Conservation (phyloP, 2,329 filamentous ascomycete genomes). For the Colletotrichum tabaci region DNA sequence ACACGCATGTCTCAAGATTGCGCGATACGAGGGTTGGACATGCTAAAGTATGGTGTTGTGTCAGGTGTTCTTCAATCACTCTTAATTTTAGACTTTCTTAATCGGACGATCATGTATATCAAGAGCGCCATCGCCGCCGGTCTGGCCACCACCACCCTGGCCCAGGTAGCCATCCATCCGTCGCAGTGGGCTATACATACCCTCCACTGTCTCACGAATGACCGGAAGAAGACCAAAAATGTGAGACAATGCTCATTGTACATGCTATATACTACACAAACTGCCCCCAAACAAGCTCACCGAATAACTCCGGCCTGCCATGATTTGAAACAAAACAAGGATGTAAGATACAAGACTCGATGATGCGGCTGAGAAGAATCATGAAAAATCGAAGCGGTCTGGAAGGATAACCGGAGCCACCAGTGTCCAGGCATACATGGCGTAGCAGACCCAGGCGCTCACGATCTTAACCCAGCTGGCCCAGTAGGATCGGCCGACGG, state of each 20-base stretch:
- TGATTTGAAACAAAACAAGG: too few relatives aligned
- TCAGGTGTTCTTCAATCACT: too few relatives aligned
- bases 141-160: constrained; percentile 28
- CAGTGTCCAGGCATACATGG: constrained; percentile 93
- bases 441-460: constrained; percentile 96
- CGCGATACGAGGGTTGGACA: neutral
- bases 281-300: neutral
- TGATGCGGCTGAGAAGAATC: constrained; percentile 21
- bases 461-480: constrained; percentile 99
- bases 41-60: neutral
- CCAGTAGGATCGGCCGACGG: constrained; percentile 95
- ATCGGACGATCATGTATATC: constrained; percentile 19
- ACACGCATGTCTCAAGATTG: neutral
- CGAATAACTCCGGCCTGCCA: neutral
- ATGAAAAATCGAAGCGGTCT: constrained; percentile 82
- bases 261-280: neutral
- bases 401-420: constrained; percentile 88
- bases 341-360: neutral
- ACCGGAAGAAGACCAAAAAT: too few relatives aligned
- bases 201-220: neutral
- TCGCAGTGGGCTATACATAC: neutral
- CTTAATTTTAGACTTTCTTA: neutral
- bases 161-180: neutral
- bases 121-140: constrained; percentile 8
- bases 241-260: neutral